These are phyloP conservation scores for Phaffia rhodozyma DNA, from an alignment of 1,284 basidiomycete species.

Conservation along the genomic window DNA sequence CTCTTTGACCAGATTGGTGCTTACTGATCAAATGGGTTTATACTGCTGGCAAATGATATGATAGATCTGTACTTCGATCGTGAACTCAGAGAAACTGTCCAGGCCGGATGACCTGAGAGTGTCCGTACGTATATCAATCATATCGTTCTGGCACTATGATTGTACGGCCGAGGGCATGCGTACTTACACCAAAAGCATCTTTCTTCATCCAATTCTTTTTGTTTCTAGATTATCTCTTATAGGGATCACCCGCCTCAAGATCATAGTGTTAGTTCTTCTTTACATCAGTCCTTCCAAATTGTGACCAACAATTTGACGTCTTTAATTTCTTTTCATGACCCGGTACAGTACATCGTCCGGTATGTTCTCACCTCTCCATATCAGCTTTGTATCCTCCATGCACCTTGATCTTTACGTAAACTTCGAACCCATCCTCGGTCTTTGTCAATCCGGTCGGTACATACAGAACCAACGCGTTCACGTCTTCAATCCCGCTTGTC, in stretches of 20 bases:
- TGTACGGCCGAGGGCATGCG: background rate
- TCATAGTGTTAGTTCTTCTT: slow-evolving; percentile 47
- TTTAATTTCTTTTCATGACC: background rate
- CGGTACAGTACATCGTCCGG: background rate
- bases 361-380: background rate
- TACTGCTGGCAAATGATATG: background rate
- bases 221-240: slow-evolving; percentile 52
- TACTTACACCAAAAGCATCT: background rate
- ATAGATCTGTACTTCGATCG: slow-evolving; percentile 82
- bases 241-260: slow-evolving; percentile 93
- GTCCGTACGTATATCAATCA: slow-evolving; percentile 42
- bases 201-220: background rate
- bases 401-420: slow-evolving; percentile 25
- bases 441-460: too few relatives aligned
- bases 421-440: slow-evolving; percentile 47
- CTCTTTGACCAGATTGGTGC: too few relatives aligned
- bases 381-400: slow-evolving; percentile 11
- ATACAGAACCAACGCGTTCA: slow-evolving; percentile 79
- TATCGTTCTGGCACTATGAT: background rate
- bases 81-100: slow-evolving; percentile 83
- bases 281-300: too few relatives aligned
- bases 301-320: too few relatives aligned
- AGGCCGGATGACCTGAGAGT: slow-evolving; percentile 77
- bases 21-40: background rate
- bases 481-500: slow-evolving; percentile 75